Conservation (phyloP, 148 eudicot genomes). For the Chenopodium formosanum region DNA sequence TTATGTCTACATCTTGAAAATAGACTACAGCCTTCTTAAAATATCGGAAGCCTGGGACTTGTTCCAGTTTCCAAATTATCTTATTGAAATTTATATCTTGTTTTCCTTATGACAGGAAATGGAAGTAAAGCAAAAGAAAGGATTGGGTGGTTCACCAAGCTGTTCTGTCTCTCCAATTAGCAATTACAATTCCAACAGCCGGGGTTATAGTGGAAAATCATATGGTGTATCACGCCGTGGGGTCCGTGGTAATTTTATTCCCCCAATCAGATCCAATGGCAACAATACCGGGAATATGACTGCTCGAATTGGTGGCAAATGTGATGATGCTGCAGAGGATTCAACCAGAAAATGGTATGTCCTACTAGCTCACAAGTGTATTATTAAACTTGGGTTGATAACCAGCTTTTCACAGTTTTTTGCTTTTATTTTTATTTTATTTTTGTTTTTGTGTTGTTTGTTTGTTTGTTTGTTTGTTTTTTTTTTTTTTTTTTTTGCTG, state of each 20-base stretch:
- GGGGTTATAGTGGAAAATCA: slow-evolving; percentile 64
- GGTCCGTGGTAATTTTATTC: slow-evolving; percentile 91
- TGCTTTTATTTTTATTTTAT: background rate
- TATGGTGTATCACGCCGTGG: slow-evolving; percentile 91
- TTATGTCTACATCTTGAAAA: background rate
- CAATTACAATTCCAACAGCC: slow-evolving; percentile 48
- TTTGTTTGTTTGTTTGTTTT: too few relatives aligned
- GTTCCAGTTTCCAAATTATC: background rate
- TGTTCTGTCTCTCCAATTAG: slow-evolving; percentile 61
- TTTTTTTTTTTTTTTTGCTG: too few relatives aligned
- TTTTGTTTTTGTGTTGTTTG: too few relatives aligned
- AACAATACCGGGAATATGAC: slow-evolving; percentile 59
- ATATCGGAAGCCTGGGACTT: slow-evolving; percentile 5
- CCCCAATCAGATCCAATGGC: slow-evolving; percentile 83
- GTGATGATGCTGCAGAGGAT: slow-evolving; percentile 77
- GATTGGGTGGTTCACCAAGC: slow-evolving; percentile 58
- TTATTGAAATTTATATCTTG: background rate
- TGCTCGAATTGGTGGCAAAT: slow-evolving; percentile 64
- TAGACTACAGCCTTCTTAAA: background rate
- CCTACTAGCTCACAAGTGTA: background rate
- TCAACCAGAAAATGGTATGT: slow-evolving; percentile 88
- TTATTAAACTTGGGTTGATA: background rate
- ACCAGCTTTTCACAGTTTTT: background rate
- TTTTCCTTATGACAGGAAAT: slow-evolving; percentile 57
- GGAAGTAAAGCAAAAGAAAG: slow-evolving; percentile 81